Evolutionary conservation across 2,329 filamentous ascomycete species (phyloP).

Genomic region (Cyphellophora europaea): DNA sequence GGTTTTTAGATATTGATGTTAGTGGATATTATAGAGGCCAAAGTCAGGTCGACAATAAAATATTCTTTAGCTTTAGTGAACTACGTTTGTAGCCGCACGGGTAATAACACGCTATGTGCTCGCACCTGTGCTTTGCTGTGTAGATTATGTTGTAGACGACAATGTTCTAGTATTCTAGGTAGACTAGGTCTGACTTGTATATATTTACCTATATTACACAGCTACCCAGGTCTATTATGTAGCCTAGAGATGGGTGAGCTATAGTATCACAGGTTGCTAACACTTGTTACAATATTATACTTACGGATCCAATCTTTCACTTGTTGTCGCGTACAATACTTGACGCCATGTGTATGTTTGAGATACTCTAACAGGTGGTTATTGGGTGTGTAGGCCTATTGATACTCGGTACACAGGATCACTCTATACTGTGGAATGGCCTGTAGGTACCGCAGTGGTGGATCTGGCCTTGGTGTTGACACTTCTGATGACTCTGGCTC

Average conservation of each 20-base stretch:
- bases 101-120: too few relatives aligned
- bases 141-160: too few relatives aligned
- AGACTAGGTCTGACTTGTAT: too few relatives aligned
- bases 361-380: constrained; percentile 1
- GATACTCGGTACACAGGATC: constrained; percentile 1
- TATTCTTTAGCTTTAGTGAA: too few relatives aligned
- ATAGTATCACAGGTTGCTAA: neutral
- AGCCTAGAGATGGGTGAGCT: neutral
- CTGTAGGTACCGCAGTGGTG: neutral
- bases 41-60: too few relatives aligned
- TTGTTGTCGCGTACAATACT: constrained; percentile 1
- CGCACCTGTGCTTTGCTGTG: too few relatives aligned
- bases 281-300: neutral
- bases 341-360: neutral
- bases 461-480: neutral
- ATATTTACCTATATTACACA: neutral
- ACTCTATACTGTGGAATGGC: neutral
- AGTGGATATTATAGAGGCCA: too few relatives aligned
- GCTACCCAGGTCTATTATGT: neutral
- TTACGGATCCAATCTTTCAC: neutral
- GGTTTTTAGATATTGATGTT: too few relatives aligned
- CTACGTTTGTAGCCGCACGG: too few relatives aligned
- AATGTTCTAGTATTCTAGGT: too few relatives aligned
- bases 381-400: neutral
- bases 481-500: neutral